Evolutionary conservation across 331 rosid genomes (phyloP), one percentile per base, ranked within the genome.

Genomic region (Quercus lobata): DNA sequence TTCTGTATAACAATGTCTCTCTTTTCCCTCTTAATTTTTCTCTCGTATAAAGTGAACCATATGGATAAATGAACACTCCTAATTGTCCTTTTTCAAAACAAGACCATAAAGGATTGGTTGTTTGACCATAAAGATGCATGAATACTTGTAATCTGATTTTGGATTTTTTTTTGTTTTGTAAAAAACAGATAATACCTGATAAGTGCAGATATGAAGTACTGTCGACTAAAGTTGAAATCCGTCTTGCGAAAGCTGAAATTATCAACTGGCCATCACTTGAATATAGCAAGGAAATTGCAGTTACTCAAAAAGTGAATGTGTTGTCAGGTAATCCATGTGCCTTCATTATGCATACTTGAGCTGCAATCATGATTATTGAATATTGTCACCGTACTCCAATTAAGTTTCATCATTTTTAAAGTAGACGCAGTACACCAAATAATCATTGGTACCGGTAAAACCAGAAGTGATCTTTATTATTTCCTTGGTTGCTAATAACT

Each of bases 161-260:
- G 44, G 34, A 8, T 65, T 29, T 65, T 16, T 1, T 30, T 16
- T 62, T 27, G 19, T 62, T 58, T 5, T 53, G 14, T 63, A 35
- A 17, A 14, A 37, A 80, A 75, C 90, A 94, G 97, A 92, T 94
- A 54, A 68, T 88, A 79, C 96, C 94, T 44, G 89, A 83, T 17
- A 78, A 78, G 80, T 86, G 94, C 82, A 83, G 85, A 71, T 91
- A 75, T 73, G 86, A 62, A 1, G 90, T 92, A 76, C 75, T 92
- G 82, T 69, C 86, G 29, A 95, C 98, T 60, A 95, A 95, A 90
- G 79, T 95, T 87, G 98, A 95, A 88, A 89, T 95, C 62, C 90
- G 84, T 77, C 93, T 95, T 34, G 88, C 74, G 15, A 95, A 95
- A 86, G 91, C 88, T 21, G 98, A 93, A 57, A 29, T 68, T 57